Percentiles rank a stretch among this genome's conserved stretches.
phyloP scores from a whole-genome alignment of 768 basidiomycete species.

The Roridomyces roridus region DNA sequence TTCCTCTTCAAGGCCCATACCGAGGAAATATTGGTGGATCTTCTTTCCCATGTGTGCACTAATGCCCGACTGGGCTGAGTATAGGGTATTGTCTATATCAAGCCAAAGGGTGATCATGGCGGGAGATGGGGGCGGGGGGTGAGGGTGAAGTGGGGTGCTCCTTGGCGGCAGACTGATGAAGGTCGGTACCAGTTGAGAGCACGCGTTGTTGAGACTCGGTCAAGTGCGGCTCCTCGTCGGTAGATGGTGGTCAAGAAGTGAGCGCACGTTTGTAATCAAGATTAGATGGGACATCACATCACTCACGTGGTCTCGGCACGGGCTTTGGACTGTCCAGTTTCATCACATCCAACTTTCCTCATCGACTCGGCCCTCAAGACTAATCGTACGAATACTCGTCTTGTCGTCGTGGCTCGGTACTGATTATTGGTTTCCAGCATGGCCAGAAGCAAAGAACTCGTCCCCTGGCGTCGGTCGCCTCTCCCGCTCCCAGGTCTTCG shows the following conservation, averaged over 20 bases:
- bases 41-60: slow-evolving; percentile 64
- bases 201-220: too few species aligned
- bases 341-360: background rate
- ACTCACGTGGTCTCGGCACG: background rate
- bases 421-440: slow-evolving; percentile 56
- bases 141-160: too few species aligned
- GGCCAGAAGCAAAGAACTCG: slow-evolving; percentile 88
- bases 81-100: slow-evolving; percentile 75
- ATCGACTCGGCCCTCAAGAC: slow-evolving; percentile 18
- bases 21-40: slow-evolving; percentile 76
- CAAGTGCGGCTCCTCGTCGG: too few species aligned
- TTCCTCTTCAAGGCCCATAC: slow-evolving; percentile 68
- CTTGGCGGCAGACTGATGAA: too few species aligned
- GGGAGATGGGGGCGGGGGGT: too few species aligned
- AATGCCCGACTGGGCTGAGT: slow-evolving; percentile 77
- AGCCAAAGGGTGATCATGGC: slow-evolving; percentile 35
- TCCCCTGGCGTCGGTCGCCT: slow-evolving; percentile 81
- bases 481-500: slow-evolving; percentile 81
- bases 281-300: too few species aligned
- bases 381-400: slow-evolving; percentile 13
- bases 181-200: too few species aligned
- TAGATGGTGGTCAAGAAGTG: too few species aligned
- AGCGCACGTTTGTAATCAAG: too few species aligned
- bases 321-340: slow-evolving; percentile 2
- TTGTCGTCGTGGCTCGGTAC: slow-evolving; percentile 8